Evolutionary conservation across 176 grass and related monocot genomes (phyloP).

Genomic region (Phoenix dactylifera): DNA sequence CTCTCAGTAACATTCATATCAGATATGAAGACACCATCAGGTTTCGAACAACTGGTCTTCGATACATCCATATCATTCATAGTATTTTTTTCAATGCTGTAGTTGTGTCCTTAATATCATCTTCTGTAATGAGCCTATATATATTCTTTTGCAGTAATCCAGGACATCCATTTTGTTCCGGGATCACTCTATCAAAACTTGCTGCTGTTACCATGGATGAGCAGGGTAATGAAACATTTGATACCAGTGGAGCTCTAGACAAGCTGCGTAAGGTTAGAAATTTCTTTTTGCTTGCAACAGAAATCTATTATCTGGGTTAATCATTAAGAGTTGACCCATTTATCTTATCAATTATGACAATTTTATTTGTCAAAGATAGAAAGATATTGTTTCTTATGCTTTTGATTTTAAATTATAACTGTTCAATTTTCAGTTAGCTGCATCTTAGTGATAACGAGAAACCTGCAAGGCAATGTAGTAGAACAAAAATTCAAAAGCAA

Average conservation of each 20-base stretch:
- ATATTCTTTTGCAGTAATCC: slow-evolving; percentile 47
- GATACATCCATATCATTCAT: no score
- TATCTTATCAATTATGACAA: no score
- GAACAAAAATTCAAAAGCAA: no score
- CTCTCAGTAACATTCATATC: slow-evolving; percentile 93
- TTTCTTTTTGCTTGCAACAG: background rate
- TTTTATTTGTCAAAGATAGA: no score
- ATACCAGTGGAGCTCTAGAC: slow-evolving; percentile 93
- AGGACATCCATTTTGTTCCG: slow-evolving; percentile 82
- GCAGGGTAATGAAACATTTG: slow-evolving; percentile 93
- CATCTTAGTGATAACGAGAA: no score
- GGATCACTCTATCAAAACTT: slow-evolving; percentile 88
- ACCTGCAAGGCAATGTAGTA: no score
- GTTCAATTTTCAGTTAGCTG: no score
- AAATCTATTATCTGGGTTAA: no score
- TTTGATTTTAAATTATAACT: no score
- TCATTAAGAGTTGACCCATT: no score
- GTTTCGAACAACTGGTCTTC: slow-evolving; percentile 16
- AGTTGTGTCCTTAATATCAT: background rate
- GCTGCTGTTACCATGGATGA: slow-evolving; percentile 89
- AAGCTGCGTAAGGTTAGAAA: slow-evolving; percentile 82
- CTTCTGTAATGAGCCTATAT: slow-evolving; percentile 15
- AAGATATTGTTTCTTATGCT: no score
- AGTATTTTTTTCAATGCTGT: background rate
- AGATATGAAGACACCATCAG: slow-evolving; percentile 97